phyloP scores from a whole-genome alignment of 1,139 yeast genomes.

The Blastobotrys buckinghamii region DNA sequence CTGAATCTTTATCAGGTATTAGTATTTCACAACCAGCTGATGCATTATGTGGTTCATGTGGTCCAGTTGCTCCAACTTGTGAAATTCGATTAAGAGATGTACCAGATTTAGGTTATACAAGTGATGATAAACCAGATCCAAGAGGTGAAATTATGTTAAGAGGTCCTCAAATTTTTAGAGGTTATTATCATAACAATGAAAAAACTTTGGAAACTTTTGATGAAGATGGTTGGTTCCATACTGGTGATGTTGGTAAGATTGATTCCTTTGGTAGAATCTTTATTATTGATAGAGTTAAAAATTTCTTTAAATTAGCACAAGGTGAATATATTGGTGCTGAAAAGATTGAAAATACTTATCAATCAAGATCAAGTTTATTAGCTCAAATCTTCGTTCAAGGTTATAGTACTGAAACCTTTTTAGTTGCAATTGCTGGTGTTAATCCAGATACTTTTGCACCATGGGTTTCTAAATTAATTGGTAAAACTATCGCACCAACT shows the following conservation, averaged over 20 bases:
- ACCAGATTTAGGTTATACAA: conserved; percentile 59
- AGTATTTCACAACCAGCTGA: conserved; percentile 32
- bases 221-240: conserved; percentile 66
- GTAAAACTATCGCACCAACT: conserved; percentile 21
- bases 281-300: conserved; percentile 72
- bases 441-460: conserved; percentile 40
- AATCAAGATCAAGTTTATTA: conserved; percentile 47
- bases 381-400: conserved; percentile 64
- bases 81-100: conserved; percentile 53
- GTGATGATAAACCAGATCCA: conserved; percentile 44
- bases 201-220: conserved; percentile 50
- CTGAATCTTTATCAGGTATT: conserved; percentile 45
- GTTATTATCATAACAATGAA: conserved; percentile 52
- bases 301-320: conserved; percentile 74
- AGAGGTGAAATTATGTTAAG: conserved; percentile 57
- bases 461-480: conserved; percentile 25
- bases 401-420: conserved; percentile 51
- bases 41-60: conserved; percentile 18
- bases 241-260: conserved; percentile 70
- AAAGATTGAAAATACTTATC: conserved; percentile 60
- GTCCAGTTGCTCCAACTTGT: conserved; percentile 43
- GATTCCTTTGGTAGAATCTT: conserved; percentile 48
- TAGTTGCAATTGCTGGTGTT: conserved; percentile 62
- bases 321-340: conserved; percentile 83
- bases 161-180: conserved; percentile 63